Evolutionary conservation across 2,329 filamentous ascomycete genomes (phyloP), one percentile per base, ranked within the genome.

Genomic region (Zymoseptoria passerinii): DNA sequence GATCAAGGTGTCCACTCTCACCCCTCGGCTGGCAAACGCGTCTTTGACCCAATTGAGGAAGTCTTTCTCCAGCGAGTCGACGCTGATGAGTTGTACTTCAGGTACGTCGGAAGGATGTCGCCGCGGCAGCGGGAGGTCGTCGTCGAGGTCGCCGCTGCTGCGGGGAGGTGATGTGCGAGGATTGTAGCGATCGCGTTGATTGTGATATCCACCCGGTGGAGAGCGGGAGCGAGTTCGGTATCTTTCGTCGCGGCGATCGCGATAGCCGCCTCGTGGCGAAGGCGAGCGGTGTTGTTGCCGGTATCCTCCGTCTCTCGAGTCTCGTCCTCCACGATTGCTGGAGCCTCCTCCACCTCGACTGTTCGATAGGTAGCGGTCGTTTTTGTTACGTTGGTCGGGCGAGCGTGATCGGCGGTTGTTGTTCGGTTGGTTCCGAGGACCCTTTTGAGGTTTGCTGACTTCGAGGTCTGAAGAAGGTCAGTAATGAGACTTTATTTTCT

Each of bases 11-110:
- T 95, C 88, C 13, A 87, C 86, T 60, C 83, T 86, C 44, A 97
- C 77, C 2, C 85, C 85, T 56, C 86, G 85, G 35, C 82, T 80
- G 58, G 82, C 80, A 71, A 97, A 95, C 0, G 85, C 82, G 35
- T 82, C 81, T 70, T 96, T 88, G 9, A 95, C 86, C 82, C 89
- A 96, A 55, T 80, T 80, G 54, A 96, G 84, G 68, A 95, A 96
- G 58, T 90, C 86, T 60, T 87, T 80, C 59, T 87, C 84, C 10
- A 95, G 81, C 65, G 91, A 85, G 63, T 92, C 86, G 50, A 92
- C 79, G 4, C 95, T 82, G 28, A 96, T 83, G 28, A 97, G 84
- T 71, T 96, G 91, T 16, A 96, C 88, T 66, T 97, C 91, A 2
- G 92, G 92, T 20, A 96, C 85, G 63, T 94, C 84, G 58, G 81